Percentiles rank a stretch among this genome's conserved stretches.
These are phyloP conservation scores for Trichoderma orchidacearum DNA, from an alignment of 495 filamentous ascomycete genomes.

Conservation along the genomic window DNA sequence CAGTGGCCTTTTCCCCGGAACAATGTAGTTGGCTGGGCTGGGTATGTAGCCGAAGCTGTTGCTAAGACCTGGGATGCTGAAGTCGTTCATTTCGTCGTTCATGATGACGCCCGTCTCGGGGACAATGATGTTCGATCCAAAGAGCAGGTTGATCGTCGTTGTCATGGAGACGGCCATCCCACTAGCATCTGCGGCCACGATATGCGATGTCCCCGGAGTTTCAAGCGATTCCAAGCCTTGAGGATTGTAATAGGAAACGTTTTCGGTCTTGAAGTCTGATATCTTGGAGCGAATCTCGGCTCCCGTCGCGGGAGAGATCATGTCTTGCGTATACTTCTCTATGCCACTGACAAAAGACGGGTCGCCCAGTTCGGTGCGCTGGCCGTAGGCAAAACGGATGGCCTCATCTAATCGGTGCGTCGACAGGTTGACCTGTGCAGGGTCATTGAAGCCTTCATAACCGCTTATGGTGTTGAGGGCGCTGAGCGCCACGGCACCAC, in stretches of 20 bases:
- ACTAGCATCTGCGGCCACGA: constrained; percentile 48
- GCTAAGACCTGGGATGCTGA: constrained; percentile 52
- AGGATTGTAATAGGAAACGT: constrained; percentile 53
- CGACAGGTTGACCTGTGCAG: constrained; percentile 42
- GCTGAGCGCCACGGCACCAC: constrained; percentile 51
- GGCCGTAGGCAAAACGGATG: constrained; percentile 68
- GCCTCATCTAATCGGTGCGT: constrained; percentile 68
- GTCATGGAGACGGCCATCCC: constrained; percentile 57
- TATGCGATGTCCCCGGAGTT: constrained; percentile 56
- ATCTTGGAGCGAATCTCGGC: constrained; percentile 50
- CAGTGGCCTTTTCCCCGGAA: constrained; percentile 59
- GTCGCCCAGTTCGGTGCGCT: constrained; percentile 53
- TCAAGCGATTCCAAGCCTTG: constrained; percentile 44
- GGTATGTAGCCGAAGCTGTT: constrained; percentile 71
- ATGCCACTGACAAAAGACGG: constrained; percentile 54
- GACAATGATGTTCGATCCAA: constrained; percentile 58
- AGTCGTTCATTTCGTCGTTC: constrained; percentile 88
- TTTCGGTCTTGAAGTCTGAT: constrained; percentile 46
- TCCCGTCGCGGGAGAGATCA: constrained; percentile 46
- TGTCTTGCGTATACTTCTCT: constrained; percentile 45
- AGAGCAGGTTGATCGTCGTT: constrained; percentile 65
- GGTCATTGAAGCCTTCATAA: constrained; percentile 43
- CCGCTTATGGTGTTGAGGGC: constrained; percentile 58
- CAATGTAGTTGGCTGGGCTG: constrained; percentile 59
- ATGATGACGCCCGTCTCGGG: constrained; percentile 64